These are phyloP conservation scores for Fomitopsis palustris DNA, from an alignment of 1,284 basidiomycete genomes.

Conservation along the genomic window DNA sequence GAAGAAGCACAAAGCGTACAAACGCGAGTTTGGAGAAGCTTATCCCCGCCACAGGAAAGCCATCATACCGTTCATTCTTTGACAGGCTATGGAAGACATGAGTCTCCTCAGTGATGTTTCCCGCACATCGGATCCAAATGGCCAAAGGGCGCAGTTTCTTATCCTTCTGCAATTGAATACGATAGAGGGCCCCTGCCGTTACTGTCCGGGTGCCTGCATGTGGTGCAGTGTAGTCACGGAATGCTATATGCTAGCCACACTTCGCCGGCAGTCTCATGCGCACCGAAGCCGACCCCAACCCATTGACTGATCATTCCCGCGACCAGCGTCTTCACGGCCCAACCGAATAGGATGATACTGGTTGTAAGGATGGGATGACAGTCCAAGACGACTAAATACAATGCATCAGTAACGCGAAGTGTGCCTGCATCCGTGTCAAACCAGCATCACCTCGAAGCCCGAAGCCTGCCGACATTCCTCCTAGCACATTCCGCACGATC, in stretches of 20 bases:
- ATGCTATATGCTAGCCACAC: constrained; percentile 79
- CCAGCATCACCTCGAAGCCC: constrained; percentile 50
- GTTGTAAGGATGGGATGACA: constrained; percentile 76
- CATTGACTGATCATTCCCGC: constrained; percentile 59
- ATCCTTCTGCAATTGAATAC: neutral
- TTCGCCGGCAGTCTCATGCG: constrained; percentile 45
- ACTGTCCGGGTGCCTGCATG: neutral
- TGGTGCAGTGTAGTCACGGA: constrained; percentile 38
- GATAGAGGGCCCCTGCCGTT: neutral
- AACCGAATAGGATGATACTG: constrained; percentile 72
- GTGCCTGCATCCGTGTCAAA: neutral
- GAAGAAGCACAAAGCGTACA: constrained; percentile 91
- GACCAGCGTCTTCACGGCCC: constrained; percentile 67
- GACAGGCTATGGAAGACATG: constrained; percentile 8
- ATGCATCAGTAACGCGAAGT: neutral
- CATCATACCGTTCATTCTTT: constrained; percentile 76
- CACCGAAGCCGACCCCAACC: constrained; percentile 56
- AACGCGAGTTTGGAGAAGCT: constrained; percentile 88
- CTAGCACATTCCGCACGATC: constrained; percentile 80
- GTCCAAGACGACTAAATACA: constrained; percentile 62
- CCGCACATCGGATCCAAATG: neutral
- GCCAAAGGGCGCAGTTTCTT: neutral
- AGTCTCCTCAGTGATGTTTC: neutral
- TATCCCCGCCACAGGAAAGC: constrained; percentile 77
- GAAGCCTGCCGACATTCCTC: constrained; percentile 80